These are phyloP conservation scores for Silene uniflora DNA, from an alignment of 148 eudicot genomes.

Conservation along the genomic window DNA sequence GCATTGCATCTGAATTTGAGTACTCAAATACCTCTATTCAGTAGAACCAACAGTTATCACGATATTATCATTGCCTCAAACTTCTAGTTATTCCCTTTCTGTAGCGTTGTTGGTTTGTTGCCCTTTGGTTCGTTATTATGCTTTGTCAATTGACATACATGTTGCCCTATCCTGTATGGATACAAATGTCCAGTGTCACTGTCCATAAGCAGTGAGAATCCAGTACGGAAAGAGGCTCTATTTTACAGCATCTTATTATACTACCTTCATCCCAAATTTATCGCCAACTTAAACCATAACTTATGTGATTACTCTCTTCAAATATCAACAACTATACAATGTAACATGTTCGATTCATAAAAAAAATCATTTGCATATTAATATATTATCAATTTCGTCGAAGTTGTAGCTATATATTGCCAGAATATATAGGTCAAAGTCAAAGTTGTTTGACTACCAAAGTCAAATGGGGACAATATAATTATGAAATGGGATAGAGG, in stretches of 20 bases:
- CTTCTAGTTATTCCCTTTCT: background rate
- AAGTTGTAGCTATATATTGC: background rate
- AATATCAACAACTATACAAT: background rate
- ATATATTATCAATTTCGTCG: background rate
- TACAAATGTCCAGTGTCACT: conserved; percentile 19
- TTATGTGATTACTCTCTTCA: background rate
- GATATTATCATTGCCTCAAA: background rate
- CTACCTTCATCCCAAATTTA: background rate
- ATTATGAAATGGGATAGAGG: background rate
- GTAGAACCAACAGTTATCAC: background rate
- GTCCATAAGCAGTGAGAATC: conserved; percentile 22
- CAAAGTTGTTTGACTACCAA: background rate
- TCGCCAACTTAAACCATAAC: too few relatives aligned
- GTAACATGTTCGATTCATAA: background rate
- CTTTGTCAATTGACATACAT: conserved; percentile 7
- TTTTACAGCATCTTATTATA: conserved; percentile 12
- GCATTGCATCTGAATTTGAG: background rate
- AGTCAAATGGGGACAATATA: background rate
- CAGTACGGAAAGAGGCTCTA: conserved; percentile 7
- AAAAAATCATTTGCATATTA: background rate
- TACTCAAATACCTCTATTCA: background rate
- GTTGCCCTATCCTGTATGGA: conserved; percentile 17
- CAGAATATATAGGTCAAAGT: background rate
- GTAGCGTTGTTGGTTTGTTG: background rate
- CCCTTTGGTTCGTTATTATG: background rate